Percentiles rank a stretch among this genome's conserved stretches.
Conservation (phyloP, 2,329 filamentous ascomycete genomes). For the Sclerotinia glacialis region DNA sequence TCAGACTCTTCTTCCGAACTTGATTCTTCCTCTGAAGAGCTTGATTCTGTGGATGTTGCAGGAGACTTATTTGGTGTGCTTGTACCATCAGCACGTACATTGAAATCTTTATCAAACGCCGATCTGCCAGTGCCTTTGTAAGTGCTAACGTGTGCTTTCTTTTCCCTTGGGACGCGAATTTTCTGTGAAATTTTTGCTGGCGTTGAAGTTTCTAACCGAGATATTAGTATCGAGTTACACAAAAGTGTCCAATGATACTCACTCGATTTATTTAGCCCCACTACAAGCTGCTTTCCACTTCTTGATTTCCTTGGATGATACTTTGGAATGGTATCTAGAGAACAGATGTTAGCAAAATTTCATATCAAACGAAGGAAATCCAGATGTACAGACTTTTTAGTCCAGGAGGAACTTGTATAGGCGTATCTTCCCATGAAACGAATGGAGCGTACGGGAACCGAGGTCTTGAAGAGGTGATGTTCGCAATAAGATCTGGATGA, state of each 20-base stretch:
- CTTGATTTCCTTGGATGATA: conserved; percentile 37
- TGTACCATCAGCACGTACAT: conserved; percentile 29
- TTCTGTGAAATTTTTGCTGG: conserved; percentile 32
- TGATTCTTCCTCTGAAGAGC: conserved; percentile 37
- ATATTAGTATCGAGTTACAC: conserved; percentile 17
- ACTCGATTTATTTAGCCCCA: conserved; percentile 36
- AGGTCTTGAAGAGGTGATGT: conserved; percentile 29
- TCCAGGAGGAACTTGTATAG: conserved; percentile 32
- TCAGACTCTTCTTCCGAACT: conserved; percentile 40
- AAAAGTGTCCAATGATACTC: conserved; percentile 25
- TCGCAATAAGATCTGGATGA: conserved; percentile 32
- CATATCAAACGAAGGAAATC: conserved; percentile 2
- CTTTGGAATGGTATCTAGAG: conserved; percentile 37
- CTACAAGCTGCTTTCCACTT: conserved; percentile 37
- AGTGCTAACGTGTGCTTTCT: conserved; percentile 30
- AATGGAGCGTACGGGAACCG: conserved; percentile 36
- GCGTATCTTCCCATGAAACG: conserved; percentile 32
- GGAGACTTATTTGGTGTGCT: conserved; percentile 22
- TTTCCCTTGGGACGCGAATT: conserved; percentile 30
- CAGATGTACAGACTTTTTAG: conserved; percentile 35
- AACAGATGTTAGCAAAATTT: conserved; percentile 3
- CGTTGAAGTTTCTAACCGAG: conserved; percentile 28
- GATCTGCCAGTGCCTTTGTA: conserved; percentile 36
- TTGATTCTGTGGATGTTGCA: conserved; percentile 35
- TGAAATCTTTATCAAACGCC: conserved; percentile 27